Conservation (phyloP, 1,139 yeast species). For the Blastobotrys ciferrii region DNA sequence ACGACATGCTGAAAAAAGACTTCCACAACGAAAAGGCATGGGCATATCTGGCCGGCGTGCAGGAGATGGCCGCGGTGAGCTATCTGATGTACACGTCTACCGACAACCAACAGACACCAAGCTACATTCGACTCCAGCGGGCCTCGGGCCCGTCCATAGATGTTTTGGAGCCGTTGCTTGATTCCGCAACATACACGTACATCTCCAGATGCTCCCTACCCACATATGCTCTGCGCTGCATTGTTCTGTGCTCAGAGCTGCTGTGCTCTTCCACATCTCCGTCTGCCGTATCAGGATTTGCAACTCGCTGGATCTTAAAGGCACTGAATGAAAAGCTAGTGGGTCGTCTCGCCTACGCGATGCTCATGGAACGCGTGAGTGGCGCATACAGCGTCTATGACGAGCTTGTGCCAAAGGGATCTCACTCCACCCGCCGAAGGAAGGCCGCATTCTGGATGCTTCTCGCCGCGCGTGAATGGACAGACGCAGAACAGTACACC, state of each 20-base stretch:
- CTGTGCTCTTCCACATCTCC: constrained; percentile 31
- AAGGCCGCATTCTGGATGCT: constrained; percentile 80
- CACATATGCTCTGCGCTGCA: constrained; percentile 55
- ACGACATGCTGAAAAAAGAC: constrained; percentile 80
- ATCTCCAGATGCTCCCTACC: constrained; percentile 64
- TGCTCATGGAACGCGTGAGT: constrained; percentile 50
- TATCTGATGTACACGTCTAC: constrained; percentile 57
- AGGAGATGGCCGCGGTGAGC: constrained; percentile 82
- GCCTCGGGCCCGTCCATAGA: constrained; percentile 3
- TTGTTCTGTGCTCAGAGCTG: constrained; percentile 40
- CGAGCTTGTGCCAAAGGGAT: constrained; percentile 15
- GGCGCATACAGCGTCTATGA: constrained; percentile 40
- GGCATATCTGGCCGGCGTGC: constrained; percentile 77
- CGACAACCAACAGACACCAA: constrained; percentile 3
- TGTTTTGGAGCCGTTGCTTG: constrained; percentile 61
- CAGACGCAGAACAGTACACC: constrained; percentile 28
- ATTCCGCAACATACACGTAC: constrained; percentile 60
- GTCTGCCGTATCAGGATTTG: constrained; percentile 35
- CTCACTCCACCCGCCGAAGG: constrained; percentile 45
- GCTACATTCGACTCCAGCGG: constrained; percentile 2
- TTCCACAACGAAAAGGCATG: constrained; percentile 77
- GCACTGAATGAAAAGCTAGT: constrained; percentile 37
- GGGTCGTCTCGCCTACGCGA: constrained; percentile 42
- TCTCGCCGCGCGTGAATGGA: constrained; percentile 76
- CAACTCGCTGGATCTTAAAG: constrained; percentile 39